phyloP scores from a whole-genome alignment of 345 rosid species.

The Arabidopsis suecica region DNA sequence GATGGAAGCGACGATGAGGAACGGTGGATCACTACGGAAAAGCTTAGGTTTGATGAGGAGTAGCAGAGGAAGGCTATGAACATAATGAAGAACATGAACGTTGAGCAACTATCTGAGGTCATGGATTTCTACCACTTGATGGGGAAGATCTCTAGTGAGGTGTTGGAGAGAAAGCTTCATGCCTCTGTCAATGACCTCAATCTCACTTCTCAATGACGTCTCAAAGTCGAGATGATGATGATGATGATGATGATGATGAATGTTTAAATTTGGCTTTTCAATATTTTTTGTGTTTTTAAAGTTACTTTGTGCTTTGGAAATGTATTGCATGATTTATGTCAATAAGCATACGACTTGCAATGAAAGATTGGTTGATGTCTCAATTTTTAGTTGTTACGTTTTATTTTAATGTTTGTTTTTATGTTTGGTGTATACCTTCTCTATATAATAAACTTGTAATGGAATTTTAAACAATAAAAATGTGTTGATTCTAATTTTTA shows the following conservation, averaged over 20 bases:
- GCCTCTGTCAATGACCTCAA: conserved; percentile 41
- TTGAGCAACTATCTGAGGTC: conserved; percentile 71
- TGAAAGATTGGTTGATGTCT: not conserved
- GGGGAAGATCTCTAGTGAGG: conserved; percentile 77
- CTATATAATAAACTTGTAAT: not conserved
- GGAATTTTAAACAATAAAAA: not conserved
- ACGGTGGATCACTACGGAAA: conserved; percentile 56
- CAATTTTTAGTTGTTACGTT: too few species aligned
- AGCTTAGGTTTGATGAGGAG: conserved; percentile 61
- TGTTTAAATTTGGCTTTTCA: not conserved
- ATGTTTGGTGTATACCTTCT: not conserved
- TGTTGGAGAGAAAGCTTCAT: conserved; percentile 61
- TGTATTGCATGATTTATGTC: not conserved
- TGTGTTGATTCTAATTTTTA: too few species aligned
- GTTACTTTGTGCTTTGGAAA: not conserved
- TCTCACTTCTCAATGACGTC: conserved; percentile 26
- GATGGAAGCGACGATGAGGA: conserved; percentile 86
- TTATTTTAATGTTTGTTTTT: too few species aligned
- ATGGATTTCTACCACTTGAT: conserved; percentile 73
- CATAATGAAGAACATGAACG: conserved; percentile 72
- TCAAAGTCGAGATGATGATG: not conserved
- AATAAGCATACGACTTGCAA: not conserved
- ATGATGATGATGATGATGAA: too few species aligned
- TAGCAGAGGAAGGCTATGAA: conserved; percentile 63
- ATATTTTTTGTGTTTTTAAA: not conserved